Evolutionary conservation across 352 stramenopile species (phyloP).

Genomic region (Globisporangium middletonii): DNA sequence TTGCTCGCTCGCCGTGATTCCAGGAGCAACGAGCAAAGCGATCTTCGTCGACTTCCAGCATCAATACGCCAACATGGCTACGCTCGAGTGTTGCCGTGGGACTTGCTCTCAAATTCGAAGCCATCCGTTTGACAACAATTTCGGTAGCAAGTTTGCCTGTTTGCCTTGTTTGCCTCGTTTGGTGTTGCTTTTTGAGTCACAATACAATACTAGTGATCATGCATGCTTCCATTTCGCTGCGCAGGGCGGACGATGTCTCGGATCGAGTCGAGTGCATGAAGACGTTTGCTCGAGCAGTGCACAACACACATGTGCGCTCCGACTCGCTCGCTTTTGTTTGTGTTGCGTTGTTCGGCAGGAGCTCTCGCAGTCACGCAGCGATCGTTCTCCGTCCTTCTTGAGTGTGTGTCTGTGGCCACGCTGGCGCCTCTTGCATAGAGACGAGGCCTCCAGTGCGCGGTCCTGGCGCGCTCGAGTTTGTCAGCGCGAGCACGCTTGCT

Average conservation of each 20-base stretch:
- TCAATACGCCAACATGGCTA: not conserved
- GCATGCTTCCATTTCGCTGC: not conserved
- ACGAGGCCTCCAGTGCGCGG: not conserved
- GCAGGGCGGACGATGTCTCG: not conserved
- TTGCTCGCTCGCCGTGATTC: too few relatives aligned
- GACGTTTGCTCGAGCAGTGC: not conserved
- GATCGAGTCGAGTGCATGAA: not conserved
- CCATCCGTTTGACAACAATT: constrained; percentile 1
- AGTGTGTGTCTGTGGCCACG: not conserved
- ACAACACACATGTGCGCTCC: too few relatives aligned
- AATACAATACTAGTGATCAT: too few relatives aligned
- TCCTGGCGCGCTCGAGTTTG: too few relatives aligned
- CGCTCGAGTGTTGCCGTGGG: not conserved
- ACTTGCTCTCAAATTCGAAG: not conserved
- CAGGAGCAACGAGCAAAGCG: too few relatives aligned
- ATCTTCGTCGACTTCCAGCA: not conserved
- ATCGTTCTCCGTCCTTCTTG: not conserved
- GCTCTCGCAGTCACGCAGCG: not conserved
- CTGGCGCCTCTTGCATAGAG: not conserved
- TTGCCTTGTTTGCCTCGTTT: too few relatives aligned
- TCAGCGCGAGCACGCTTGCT: too few relatives aligned
- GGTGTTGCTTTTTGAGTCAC: too few relatives aligned
- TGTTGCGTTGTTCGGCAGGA: not conserved
- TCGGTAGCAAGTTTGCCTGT: not conserved
- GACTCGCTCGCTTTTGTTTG: too few relatives aligned